phyloP scores from a whole-genome alignment of 169 alveolate genomes.

The Neospora caninum region DNA sequence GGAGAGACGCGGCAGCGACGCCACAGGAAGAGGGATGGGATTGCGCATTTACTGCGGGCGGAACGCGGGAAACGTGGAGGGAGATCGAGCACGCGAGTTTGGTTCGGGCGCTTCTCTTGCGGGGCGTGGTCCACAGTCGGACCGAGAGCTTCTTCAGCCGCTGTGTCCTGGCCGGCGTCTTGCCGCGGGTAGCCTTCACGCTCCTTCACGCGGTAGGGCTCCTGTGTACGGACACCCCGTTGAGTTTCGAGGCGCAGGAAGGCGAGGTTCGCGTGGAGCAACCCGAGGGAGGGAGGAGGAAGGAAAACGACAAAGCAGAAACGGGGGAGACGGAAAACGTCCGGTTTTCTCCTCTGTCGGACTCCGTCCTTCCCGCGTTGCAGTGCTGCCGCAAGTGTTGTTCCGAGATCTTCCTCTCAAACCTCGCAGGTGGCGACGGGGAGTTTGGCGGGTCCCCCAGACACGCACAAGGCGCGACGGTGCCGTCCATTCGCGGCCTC shows the following conservation, averaged over 20 bases:
- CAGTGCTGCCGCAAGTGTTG: not conserved
- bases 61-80: not conserved
- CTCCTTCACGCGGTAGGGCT: not conserved
- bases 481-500: not conserved
- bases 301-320: not conserved
- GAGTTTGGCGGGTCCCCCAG: no score
- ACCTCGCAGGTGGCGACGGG: no score
- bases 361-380: not conserved
- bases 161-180: not conserved
- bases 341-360: no score
- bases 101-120: not conserved
- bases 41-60: not conserved
- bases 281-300: not conserved
- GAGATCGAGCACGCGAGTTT: not conserved
- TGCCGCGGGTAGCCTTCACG: not conserved
- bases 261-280: not conserved
- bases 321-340: not conserved
- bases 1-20: not conserved
- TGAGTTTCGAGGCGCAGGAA: not conserved
- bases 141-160: not conserved
- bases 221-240: not conserved
- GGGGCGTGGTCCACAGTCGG: not conserved
- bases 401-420: not conserved
- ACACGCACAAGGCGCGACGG: not conserved
- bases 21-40: not conserved